Evolutionary conservation across 1,284 basidiomycete genomes (phyloP), one percentile per base, ranked within the genome.

Genomic region (Papiliotrema laurentii): DNA sequence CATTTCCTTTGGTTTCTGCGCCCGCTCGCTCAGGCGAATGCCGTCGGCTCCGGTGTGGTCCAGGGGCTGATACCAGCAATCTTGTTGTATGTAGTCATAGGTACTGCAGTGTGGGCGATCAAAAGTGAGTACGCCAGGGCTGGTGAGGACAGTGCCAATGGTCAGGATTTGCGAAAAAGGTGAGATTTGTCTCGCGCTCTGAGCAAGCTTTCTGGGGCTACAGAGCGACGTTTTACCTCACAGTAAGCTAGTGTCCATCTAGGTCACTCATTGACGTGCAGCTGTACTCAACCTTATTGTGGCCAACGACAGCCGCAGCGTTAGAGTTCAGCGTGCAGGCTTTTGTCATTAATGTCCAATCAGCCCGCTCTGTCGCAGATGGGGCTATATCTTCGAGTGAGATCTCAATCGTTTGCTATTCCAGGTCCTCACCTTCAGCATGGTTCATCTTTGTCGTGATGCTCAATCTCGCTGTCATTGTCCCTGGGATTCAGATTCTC

Each of bases 361-460:
- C 75, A 45, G 69, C 80, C 2, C 64, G 73, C 33, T 75, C 78
- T 2, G 74, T 88, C 4, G 83, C 84, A 1, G 80, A 83, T 60
- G 87, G 87, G 2, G 76, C 81, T 1, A 79, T 87, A 39, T 87
- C 85, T 68, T 83, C 85, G 75, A 78, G 80, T 64, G 76, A 80
- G 43, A 76, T 26, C 11, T 14, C 2, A 22, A 11, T 24, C n/a
- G 6, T 4, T 14, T 1, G 28, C 10, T 1, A 3, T 4, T 2
- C 16, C 16, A 14, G 19, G 9, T 27, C 4, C 2, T 19, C 47
- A 27, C 30, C 26, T 18, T 7, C 42, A 72, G 69, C 64, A 14
- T 72, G 64, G 64, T 56, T 63, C 40, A 76, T 81, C 26, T 77
- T 88, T 49, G 75, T 81, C 13, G 73, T 89, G 37, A 64, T 86